Evolutionary conservation across 179 eudicot genomes (phyloP).

Genomic region (Dionaea muscipula): DNA sequence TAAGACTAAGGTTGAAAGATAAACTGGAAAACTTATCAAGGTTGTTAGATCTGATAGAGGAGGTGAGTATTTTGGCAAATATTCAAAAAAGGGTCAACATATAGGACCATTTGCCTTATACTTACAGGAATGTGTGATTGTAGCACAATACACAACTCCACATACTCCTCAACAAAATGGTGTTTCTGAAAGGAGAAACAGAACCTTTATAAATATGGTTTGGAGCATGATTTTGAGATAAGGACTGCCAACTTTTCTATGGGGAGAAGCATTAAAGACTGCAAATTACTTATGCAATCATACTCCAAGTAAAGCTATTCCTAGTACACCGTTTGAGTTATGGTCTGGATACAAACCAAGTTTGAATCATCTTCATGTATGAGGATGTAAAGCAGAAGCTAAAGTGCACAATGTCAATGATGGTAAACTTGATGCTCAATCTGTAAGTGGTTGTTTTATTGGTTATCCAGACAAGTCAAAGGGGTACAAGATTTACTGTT

Average conservation of each 20-base stretch:
- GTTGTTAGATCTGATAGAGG: too few relatives aligned
- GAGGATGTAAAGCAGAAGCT: too few relatives aligned
- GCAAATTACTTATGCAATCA: background rate
- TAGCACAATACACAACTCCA: background rate
- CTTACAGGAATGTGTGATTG: too few relatives aligned
- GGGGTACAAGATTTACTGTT: conserved; percentile 1
- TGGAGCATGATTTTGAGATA: background rate
- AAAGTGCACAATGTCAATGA: too few relatives aligned
- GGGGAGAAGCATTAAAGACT: background rate
- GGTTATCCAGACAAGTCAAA: background rate
- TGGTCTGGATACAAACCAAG: too few relatives aligned
- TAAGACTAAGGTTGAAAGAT: too few relatives aligned
- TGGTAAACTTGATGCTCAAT: background rate
- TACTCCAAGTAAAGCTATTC: background rate
- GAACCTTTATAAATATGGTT: background rate
- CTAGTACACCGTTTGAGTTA: too few relatives aligned
- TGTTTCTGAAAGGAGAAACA: background rate
- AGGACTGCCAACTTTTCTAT: background rate
- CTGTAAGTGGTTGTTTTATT: background rate
- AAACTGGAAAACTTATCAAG: too few relatives aligned
- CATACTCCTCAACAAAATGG: background rate
- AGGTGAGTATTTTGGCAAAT: too few relatives aligned
- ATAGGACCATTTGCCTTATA: too few relatives aligned
- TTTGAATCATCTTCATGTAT: too few relatives aligned
- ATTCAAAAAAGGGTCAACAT: too few relatives aligned